Evolutionary conservation across 306 rosid species (phyloP), one percentile per base, ranked within the genome.

Genomic region (Rosa lucieae): DNA sequence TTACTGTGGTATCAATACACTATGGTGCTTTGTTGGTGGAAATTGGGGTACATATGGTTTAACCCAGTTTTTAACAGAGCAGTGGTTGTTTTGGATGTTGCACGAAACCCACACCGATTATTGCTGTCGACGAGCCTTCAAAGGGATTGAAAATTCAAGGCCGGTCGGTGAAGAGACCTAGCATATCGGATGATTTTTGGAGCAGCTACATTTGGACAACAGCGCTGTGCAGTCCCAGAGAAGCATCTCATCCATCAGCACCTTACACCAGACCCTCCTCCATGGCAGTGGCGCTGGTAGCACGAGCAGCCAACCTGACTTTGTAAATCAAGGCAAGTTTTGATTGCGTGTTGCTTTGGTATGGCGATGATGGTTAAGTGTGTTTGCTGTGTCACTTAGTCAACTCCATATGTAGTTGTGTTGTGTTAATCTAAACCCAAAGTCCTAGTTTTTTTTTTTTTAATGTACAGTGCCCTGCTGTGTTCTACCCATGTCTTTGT

Each of bases 61-160:
- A 90, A 93, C 97, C 81, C 76, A 90, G 83, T 86, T 88, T 86
- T 70, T 87, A 92, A 88, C 98, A 93, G 99, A 88, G 89, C 99
- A 93, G 99, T 86, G 94, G 98, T 90, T 95, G 98, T 89, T 95
- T 95, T 86, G 98, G 99, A 84, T 90, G 99, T 88, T 91, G 97
- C 80, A 83, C 94, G 70, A 95, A 91, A 80, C 89, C 96, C 81
- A 89, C 98, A 78, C 98, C 98, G 48, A 90, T 95, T 77, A 95
- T 89, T 79, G 96, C 99, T 35, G 98, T 96, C 58, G 97, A 96
- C 81, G 97, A 93, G 84, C 99, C 98, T 0, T 90, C 99, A n/a
- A 93, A 91, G 82, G 97, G 98, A 48, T 87, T 91, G 69, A 87
- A 84, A 85, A 93, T 93, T 82, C 97, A 85, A 77, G 98, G 97